A percentile compares a stretch with the other conserved stretches of the same genome.
phyloP scores from a whole-genome alignment of 2,329 filamentous ascomycete genomes.

The Tolypocladium ovalisporum region DNA sequence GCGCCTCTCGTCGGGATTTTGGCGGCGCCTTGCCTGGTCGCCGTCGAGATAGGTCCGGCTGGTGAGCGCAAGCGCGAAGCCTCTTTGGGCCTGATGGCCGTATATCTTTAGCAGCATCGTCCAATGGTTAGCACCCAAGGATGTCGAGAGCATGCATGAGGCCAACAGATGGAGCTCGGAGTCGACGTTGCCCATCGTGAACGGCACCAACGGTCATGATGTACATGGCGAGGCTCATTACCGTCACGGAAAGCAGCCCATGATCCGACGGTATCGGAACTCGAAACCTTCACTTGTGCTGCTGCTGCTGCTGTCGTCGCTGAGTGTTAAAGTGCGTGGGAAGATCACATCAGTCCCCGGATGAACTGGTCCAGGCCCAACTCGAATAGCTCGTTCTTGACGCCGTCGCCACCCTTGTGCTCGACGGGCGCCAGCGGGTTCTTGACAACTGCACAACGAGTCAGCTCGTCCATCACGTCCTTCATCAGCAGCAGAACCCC shows the following conservation, averaged over 20 bases:
- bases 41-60: not conserved
- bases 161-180: not conserved
- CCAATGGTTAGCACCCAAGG: not conserved
- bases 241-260: not conserved
- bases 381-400: conserved; percentile 61
- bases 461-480: not conserved
- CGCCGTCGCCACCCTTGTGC: conserved; percentile 57
- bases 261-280: not conserved
- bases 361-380: conserved; percentile 69
- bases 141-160: not conserved
- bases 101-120: not conserved
- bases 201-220: not conserved
- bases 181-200: not conserved
- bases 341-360: conserved; percentile 45
- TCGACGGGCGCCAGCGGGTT: conserved; percentile 59
- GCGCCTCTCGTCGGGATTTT: not conserved
- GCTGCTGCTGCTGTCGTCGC: not conserved
- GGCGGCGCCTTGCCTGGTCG: not conserved
- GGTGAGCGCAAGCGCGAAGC: not conserved
- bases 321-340: not conserved
- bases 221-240: not conserved
- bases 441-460: conserved; percentile 47
- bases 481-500: not conserved
- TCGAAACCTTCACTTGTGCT: not conserved
- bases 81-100: not conserved